Evolutionary conservation across 208 protist genomes (phyloP).

Genomic region (Leishmania aethiopica): DNA sequence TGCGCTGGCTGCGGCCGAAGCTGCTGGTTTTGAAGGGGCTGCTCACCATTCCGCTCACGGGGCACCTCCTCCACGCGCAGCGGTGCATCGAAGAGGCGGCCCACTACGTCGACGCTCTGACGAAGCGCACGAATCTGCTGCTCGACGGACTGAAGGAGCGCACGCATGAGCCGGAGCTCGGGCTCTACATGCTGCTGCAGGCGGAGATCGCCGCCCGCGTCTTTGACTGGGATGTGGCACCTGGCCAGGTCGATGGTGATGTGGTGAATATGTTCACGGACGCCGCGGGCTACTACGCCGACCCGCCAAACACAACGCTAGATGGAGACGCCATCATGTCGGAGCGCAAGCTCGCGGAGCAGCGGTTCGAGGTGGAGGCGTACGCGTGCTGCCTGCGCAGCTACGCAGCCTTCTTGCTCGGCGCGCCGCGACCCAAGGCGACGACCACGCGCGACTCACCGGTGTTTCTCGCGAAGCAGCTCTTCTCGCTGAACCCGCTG

Average conservation of each 20-base stretch:
- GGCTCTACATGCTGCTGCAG: constrained; percentile 68
- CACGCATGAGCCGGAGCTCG: constrained; percentile 65
- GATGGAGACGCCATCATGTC: constrained; percentile 83
- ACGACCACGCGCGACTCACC: constrained; percentile 53
- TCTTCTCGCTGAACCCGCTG: constrained; percentile 72
- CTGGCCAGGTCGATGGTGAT: constrained; percentile 22
- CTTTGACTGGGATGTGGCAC: constrained; percentile 62
- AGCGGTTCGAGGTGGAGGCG: constrained; percentile 54
- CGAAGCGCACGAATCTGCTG: constrained; percentile 39
- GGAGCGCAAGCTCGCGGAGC: constrained; percentile 20
- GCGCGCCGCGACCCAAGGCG: constrained; percentile 48
- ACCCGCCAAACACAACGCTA: constrained; percentile 58
- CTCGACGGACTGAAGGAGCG: constrained; percentile 55
- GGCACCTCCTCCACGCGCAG: constrained; percentile 65
- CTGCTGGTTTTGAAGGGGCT: constrained; percentile 75
- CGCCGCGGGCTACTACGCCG: constrained; percentile 68
- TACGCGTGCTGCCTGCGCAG: constrained; percentile 67
- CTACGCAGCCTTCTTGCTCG: constrained; percentile 72
- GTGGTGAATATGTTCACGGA: constrained; percentile 22
- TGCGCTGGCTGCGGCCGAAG: constrained; percentile 78
- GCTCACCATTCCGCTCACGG: constrained; percentile 67
- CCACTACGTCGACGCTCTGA: constrained; percentile 53
- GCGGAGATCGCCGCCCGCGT: constrained; percentile 70
- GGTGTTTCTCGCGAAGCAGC: constrained; percentile 80
- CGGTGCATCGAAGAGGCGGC: constrained; percentile 51